Percentiles rank a stretch among this genome's conserved stretches.
phyloP scores from a whole-genome alignment of 345 rosid genomes.

The Aethionema arabicum region DNA sequence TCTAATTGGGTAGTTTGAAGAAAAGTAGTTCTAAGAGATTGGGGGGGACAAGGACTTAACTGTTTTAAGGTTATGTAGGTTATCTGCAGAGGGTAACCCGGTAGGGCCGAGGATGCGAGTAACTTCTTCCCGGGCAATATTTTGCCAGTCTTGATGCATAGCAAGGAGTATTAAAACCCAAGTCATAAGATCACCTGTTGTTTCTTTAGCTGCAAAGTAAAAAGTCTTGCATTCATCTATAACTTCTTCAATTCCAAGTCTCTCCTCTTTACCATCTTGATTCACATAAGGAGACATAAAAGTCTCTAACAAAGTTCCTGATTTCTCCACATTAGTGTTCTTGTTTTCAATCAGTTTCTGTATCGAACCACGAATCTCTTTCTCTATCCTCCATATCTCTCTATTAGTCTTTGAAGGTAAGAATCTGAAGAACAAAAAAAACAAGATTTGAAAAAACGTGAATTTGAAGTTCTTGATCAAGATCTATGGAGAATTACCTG shows the following conservation, averaged over 20 bases:
- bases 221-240: slow-evolving; percentile 88
- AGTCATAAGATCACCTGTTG: slow-evolving; percentile 64
- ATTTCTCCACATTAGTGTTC: slow-evolving; percentile 35
- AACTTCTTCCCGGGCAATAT: slow-evolving; percentile 71
- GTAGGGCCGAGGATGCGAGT: slow-evolving; percentile 38
- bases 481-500: slow-evolving; percentile 44
- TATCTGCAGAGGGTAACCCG: slow-evolving; percentile 41
- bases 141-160: slow-evolving; percentile 80
- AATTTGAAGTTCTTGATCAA: neutral
- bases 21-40: too few relatives aligned
- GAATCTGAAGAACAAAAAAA: slow-evolving; percentile 42
- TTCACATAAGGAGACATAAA: slow-evolving; percentile 53
- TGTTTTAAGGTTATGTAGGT: slow-evolving; percentile 55
- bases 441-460: slow-evolving; percentile 8
- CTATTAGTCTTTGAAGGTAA: slow-evolving; percentile 77
- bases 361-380: slow-evolving; percentile 61
- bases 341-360: slow-evolving; percentile 47
- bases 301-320: slow-evolving; percentile 55
- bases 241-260: slow-evolving; percentile 57
- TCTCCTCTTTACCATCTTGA: slow-evolving; percentile 59
- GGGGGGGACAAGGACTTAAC: slow-evolving; percentile 41
- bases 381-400: slow-evolving; percentile 66
- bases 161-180: slow-evolving; percentile 69
- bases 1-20: too few relatives aligned
- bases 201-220: slow-evolving; percentile 88